phyloP scores from a whole-genome alignment of 75 land plant genomes.

The Ceratopteris richardii region DNA sequence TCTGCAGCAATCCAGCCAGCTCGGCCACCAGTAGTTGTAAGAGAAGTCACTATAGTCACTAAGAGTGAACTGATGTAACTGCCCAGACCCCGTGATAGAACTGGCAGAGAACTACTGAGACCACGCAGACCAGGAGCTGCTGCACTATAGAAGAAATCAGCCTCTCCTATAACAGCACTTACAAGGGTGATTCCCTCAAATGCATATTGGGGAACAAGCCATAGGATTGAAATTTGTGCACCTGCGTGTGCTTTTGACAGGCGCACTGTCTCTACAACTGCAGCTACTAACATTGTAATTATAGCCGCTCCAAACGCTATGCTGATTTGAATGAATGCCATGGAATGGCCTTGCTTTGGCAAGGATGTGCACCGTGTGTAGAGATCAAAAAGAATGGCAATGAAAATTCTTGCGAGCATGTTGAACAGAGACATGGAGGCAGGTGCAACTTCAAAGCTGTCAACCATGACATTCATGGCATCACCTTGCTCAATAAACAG shows the following conservation, averaged over 20 bases:
- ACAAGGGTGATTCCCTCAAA: conserved; percentile 14
- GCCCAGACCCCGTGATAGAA: conserved; percentile 8
- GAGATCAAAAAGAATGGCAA: conserved; percentile 1
- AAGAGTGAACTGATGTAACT: conserved; percentile 3
- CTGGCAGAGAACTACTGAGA: conserved; percentile 7
- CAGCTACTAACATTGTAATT: conserved; percentile 23
- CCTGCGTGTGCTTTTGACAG: neutral
- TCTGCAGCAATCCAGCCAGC: conserved; percentile 15
- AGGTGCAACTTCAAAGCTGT: conserved; percentile 20
- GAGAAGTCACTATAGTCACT: conserved; percentile 1
- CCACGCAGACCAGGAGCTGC: conserved; percentile 13
- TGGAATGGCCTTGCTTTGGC: neutral
- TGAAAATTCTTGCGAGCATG: neutral
- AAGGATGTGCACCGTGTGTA: conserved; percentile 2
- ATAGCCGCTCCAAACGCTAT: conserved; percentile 22
- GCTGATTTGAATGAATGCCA: conserved; percentile 25
- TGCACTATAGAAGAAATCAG: conserved; percentile 19
- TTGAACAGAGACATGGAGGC: neutral
- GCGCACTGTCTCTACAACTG: conserved; percentile 29
- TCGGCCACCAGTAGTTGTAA: neutral
- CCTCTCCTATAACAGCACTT: conserved; percentile 16
- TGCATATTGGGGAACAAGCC: conserved; percentile 22
- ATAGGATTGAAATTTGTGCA: conserved; percentile 4
- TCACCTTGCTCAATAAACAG: conserved; percentile 11
- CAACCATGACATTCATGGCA: conserved; percentile 6